These are phyloP conservation scores for Flammula alnicola DNA, from an alignment of 1,284 basidiomycete genomes.

Conservation along the genomic window DNA sequence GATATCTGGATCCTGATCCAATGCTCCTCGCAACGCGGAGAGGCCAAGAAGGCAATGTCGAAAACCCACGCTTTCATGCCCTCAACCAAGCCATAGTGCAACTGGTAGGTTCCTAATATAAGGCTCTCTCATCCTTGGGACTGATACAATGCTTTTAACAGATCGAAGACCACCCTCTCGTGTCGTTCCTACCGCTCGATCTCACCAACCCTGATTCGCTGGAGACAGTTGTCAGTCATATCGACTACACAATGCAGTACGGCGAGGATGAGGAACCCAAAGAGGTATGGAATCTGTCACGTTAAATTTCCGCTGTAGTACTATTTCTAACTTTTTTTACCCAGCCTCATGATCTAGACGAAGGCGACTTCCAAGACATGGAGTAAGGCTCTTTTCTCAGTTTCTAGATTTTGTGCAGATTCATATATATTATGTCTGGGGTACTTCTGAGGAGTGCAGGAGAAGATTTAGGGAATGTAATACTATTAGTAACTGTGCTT, in stretches of 20 bases:
- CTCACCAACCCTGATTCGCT: conserved; percentile 90
- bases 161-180: conserved; percentile 99
- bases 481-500: no score
- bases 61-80: conserved; percentile 90
- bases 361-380: conserved; percentile 81
- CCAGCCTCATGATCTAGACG: conserved; percentile 88
- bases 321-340: conserved; percentile 10
- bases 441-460: no score
- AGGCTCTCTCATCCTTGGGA: no score
- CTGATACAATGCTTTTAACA: conserved; percentile 36
- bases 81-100: conserved; percentile 96
- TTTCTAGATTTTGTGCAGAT: background rate
- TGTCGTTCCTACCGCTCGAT: conserved; percentile 96
- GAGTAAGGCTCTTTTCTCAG: conserved; percentile 43
- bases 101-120: no score
- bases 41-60: conserved; percentile 63
- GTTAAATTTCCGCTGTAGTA: conserved; percentile 1
- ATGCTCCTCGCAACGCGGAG: conserved; percentile 74
- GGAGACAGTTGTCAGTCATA: conserved; percentile 89
- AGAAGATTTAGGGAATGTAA: no score
- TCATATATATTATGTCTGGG: background rate
- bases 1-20: conserved; percentile 98
- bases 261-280: conserved; percentile 94
- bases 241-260: conserved; percentile 98
- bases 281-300: conserved; percentile 54